These are phyloP conservation scores for Neocucurbitaria cava DNA, from an alignment of 2,329 filamentous ascomycete genomes.

Conservation along the genomic window DNA sequence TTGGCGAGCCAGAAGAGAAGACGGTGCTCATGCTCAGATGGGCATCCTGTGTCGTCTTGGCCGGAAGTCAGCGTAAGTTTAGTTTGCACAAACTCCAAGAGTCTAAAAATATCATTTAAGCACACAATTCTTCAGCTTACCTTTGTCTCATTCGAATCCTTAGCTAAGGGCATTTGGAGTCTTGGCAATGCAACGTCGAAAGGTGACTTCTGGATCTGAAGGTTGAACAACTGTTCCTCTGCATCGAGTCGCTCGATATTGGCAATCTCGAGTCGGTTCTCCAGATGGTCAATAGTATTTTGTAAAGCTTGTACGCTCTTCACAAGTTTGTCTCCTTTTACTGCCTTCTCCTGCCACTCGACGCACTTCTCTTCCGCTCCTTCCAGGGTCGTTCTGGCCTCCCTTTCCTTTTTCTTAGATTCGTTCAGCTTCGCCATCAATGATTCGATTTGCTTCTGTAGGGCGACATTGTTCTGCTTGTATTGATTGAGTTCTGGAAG, in stretches of 20 bases:
- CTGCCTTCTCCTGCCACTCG: conserved; percentile 37
- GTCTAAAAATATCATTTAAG: not conserved
- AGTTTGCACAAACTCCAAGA: not conserved
- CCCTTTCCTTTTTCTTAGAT: conserved; percentile 45
- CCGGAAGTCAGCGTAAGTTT: not conserved
- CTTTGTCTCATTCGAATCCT: not conserved
- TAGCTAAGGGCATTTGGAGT: conserved; percentile 1
- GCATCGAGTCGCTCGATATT: conserved; percentile 53
- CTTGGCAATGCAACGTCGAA: conserved; percentile 31
- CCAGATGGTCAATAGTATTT: conserved; percentile 48
- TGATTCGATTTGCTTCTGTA: conserved; percentile 46
- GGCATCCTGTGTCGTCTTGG: conserved; percentile 8
- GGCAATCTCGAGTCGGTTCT: conserved; percentile 48
- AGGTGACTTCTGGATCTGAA: conserved; percentile 33
- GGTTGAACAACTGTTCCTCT: conserved; percentile 44
- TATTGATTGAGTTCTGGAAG: conserved; percentile 49
- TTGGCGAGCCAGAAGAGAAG: conserved; percentile 32
- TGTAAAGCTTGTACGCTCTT: conserved; percentile 40
- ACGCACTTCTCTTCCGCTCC: conserved; percentile 42
- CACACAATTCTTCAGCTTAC: conserved; percentile 1
- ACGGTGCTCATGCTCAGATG: conserved; percentile 40
- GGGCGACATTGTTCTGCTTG: conserved; percentile 44
- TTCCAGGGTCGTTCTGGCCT: conserved; percentile 37
- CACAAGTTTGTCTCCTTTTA: conserved; percentile 32
- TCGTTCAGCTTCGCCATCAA: conserved; percentile 51